Conservation (phyloP, 2,329 filamentous ascomycete species). For the Colletotrichum graminicola region DNA sequence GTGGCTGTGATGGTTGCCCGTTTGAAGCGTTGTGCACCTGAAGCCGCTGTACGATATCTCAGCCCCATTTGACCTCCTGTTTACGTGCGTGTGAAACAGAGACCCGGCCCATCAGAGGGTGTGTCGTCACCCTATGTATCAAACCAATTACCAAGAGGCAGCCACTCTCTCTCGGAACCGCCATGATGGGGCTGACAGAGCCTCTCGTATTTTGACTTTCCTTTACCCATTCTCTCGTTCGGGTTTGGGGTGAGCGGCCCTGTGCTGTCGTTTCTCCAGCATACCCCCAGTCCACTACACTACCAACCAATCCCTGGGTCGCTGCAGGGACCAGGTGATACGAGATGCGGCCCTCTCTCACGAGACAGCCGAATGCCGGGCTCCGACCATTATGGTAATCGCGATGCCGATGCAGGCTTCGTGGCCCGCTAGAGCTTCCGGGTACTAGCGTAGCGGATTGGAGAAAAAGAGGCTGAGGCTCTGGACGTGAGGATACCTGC, state of each 20-base stretch:
- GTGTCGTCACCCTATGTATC: conserved; percentile 36
- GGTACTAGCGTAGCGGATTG: conserved; percentile 2
- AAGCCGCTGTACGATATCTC: conserved; percentile 19
- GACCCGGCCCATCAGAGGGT: conserved; percentile 25
- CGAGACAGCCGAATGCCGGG: conserved; percentile 33
- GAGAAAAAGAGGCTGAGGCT: conserved; percentile 8
- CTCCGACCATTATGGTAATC: conserved; percentile 19
- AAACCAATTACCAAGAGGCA: conserved; percentile 23
- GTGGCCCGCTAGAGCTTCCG: conserved; percentile 29
- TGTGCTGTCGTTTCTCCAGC: conserved; percentile 28
- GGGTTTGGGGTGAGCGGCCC: conserved; percentile 27
- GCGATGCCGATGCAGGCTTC: conserved; percentile 23
- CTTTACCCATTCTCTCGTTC: background rate
- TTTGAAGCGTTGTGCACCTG: conserved; percentile 36
- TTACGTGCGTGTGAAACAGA: conserved; percentile 38
- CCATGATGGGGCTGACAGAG: conserved; percentile 32
- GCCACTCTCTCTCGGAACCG: conserved; percentile 5
- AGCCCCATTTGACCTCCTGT: conserved; percentile 39
- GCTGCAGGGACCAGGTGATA: conserved; percentile 38
- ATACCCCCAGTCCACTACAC: conserved; percentile 18
- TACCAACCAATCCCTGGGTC: conserved; percentile 32
- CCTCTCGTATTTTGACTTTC: conserved; percentile 34
- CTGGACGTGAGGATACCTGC: conserved; percentile 2
- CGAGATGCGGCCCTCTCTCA: conserved; percentile 24
- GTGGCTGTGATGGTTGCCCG: conserved; percentile 36